Evolutionary conservation across 768 basidiomycete genomes (phyloP), one percentile per base, ranked within the genome.

Genomic region (Exidia glandulosa): DNA sequence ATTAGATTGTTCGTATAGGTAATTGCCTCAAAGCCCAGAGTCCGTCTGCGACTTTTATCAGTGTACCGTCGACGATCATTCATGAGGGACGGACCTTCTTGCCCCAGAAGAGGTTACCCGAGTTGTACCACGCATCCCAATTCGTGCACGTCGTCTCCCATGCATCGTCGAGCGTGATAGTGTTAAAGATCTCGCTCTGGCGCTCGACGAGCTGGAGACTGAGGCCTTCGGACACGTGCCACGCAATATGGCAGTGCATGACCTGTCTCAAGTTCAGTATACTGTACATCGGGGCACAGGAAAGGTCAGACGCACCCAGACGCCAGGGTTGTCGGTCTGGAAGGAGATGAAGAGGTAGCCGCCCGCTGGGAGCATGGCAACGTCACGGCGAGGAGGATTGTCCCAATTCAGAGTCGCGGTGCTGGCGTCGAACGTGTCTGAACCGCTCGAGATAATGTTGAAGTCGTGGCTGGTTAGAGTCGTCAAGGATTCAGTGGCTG

Each of bases 211-310:
- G 50, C 50, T 54, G 50, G 16, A 54, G 50, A 19, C 50, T 54
- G 27, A 59, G 59, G 36, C 59, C 59, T 13, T 48, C 59, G 5
- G 48, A 48, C 31, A 55, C 48, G 36, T 59, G 59, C 59, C 59
- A 59, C 27, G 48, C 59, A 27, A 59, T 59, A 50, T 54, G 59
- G 34, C 59, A 59, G 25, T 59, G 59, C 48, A 59, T 52, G 33
- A 59, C 16, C 47, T 50, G 48, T 31, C n/a, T 31, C 33, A 31
- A 14, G 19, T 45, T 14, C 9, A 23, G 41, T 6, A 19, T 45
- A 45, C n/a, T 45, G 2, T 19, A 23, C 12, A 45, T 45, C 9
- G 6, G 16, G 41, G 6, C 23, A 45, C 9, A 19, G 23, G 6
- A 10, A 23, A 45, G 41, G 16, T 19, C 41, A 14, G 41, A 6